Conservation (phyloP, 331 rosid genomes). For the Rosa hybrid region DNA sequence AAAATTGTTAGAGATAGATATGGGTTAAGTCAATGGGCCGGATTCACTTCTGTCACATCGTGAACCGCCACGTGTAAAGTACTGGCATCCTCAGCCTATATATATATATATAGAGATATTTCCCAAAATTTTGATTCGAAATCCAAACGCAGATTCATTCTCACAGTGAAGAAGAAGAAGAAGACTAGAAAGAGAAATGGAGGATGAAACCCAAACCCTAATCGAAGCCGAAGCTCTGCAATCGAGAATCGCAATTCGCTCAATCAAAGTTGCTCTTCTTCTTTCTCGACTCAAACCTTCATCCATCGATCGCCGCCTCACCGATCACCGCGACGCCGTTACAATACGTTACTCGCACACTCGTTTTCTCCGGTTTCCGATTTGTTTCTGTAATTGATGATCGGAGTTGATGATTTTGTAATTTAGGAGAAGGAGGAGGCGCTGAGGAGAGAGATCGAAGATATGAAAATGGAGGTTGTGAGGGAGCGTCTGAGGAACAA, state of each 20-base stretch:
- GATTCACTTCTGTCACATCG: background rate
- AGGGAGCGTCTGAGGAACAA: conserved; percentile 54
- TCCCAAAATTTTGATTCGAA: background rate
- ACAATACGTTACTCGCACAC: background rate
- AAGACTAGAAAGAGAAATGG: background rate
- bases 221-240: background rate
- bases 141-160: background rate
- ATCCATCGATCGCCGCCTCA: conserved; percentile 18
- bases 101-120: too few species aligned
- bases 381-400: background rate
- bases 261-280: conserved; percentile 64
- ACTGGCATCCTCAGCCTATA: background rate
- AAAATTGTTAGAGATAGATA: too few species aligned
- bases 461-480: conserved; percentile 45
- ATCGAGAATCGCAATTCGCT: conserved; percentile 33
- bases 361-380: background rate
- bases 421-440: conserved; percentile 37
- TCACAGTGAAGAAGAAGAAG: background rate
- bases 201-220: background rate
- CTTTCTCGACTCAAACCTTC: conserved; percentile 45
- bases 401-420: background rate
- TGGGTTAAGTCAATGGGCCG: background rate
- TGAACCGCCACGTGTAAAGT: background rate
- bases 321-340: background rate
- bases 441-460: conserved; percentile 41